Evolutionary conservation across 352 stramenopile genomes (phyloP).

Genomic region (Heterotrichella gracilis): DNA sequence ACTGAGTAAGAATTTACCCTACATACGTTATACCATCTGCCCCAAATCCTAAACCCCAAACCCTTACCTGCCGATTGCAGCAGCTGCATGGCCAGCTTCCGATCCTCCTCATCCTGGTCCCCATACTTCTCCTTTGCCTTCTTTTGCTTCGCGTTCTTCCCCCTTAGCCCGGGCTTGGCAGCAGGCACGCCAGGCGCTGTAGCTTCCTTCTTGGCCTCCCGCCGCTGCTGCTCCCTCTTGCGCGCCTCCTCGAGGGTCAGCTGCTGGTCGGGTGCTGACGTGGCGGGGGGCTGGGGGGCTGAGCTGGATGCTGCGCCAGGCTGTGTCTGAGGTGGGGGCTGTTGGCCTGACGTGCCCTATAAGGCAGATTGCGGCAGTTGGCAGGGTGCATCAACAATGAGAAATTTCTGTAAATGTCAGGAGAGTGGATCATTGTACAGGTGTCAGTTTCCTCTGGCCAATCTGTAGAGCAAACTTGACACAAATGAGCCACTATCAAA

Average conservation of each 20-base stretch:
- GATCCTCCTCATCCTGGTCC: slow-evolving; percentile 74
- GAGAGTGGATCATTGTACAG: no score
- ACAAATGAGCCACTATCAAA: no score
- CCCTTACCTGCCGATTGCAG: slow-evolving; percentile 33
- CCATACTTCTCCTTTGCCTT: slow-evolving; percentile 69
- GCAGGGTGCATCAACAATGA: no score
- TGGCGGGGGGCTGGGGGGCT: background rate
- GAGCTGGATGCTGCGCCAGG: background rate
- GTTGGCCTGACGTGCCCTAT: no score
- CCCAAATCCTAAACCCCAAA: background rate
- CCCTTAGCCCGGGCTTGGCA: slow-evolving; percentile 15
- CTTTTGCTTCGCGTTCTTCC: slow-evolving; percentile 22
- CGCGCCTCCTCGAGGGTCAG: background rate
- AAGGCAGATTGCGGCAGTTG: no score
- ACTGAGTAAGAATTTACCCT: background rate
- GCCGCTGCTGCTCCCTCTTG: background rate
- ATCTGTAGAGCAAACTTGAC: no score
- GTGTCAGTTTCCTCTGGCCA: no score
- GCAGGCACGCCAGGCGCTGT: background rate
- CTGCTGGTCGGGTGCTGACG: no score
- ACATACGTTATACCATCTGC: background rate
- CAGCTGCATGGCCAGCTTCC: slow-evolving; percentile 48
- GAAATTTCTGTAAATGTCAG: no score
- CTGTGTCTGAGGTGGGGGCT: no score
- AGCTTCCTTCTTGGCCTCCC: slow-evolving; percentile 13